Base-by-base conservation (phyloP, 1,284 basidiomycete genomes). In the Irpex sp. region DNA sequence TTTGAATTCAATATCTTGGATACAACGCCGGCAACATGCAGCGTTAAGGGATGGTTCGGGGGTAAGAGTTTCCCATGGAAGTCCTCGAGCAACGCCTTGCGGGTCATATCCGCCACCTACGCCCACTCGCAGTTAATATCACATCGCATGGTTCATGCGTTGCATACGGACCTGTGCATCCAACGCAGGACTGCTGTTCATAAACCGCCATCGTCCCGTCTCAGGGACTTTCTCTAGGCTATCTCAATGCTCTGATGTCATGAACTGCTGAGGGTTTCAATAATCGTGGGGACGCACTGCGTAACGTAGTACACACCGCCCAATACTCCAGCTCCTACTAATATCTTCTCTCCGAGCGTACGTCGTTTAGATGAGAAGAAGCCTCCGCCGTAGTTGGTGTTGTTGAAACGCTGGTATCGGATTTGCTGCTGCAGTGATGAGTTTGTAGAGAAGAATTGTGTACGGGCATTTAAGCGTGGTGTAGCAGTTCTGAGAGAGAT, bases 181-280 rank as follows among this genome's bases (percentile, higher is more conserved):
- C 54, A 76, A 76, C 60, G 80, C 77, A 0, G 82, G 82, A 49
- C 82, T 83, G 5, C 90, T 82, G 70, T 91, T 88, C 84, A 97
- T 96, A 73, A 95, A 96, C 19, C 94, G 77, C 82, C 88, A 88
- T 63, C 94, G 76, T 0, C 93, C 93, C 0, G 94, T 96, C 70
- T 93, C 87, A 4, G 91, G 88, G 0, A 93, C 90, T 69, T 85
- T 81, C 72, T 96, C 93, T 19, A 94, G 78, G 71, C 93, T 56
- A 37, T 95, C 47, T 51, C 17, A 47, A 58, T 7, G 26, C n/a
- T 57, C 26, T 58, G 11, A 49, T 31, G 19, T 56, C 54, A 56
- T 56, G 21, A 21, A 56, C 19, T 56, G 54, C 34, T 11, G 8
- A 9, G 6, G 21, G 9, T 9, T 21, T 56, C 11, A 56, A 56